These are phyloP conservation scores for Leccinum pallidistipes DNA, from an alignment of 1,284 basidiomycete species.

Conservation along the genomic window DNA sequence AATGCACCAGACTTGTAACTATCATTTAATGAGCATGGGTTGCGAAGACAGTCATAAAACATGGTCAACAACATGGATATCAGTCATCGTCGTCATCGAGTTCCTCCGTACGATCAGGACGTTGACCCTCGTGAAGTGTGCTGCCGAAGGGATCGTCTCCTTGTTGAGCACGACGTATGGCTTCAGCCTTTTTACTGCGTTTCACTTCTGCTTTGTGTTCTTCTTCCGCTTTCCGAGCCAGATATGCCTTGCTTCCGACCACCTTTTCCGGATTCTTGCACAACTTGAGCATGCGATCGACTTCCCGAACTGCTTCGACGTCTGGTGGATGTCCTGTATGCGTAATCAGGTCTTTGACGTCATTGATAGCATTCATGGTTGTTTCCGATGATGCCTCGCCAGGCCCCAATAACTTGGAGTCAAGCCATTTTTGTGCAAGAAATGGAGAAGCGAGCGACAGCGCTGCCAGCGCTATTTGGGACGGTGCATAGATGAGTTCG, in stretches of 20 bases:
- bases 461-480: slow-evolving; percentile 91
- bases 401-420: slow-evolving; percentile 45
- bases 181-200: slow-evolving; percentile 62
- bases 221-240: slow-evolving; percentile 62
- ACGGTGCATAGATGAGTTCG: slow-evolving; percentile 90
- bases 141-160: slow-evolving; percentile 67
- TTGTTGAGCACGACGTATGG: slow-evolving; percentile 49
- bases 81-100: slow-evolving; percentile 55
- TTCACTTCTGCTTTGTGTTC: slow-evolving; percentile 66
- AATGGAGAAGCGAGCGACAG: slow-evolving; percentile 65
- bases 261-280: slow-evolving; percentile 96
- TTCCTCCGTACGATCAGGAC: slow-evolving; percentile 31
- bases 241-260: slow-evolving; percentile 78
- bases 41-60: background rate
- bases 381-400: slow-evolving; percentile 23
- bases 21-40: background rate
- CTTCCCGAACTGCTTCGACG: slow-evolving; percentile 81
- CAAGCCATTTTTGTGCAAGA: slow-evolving; percentile 65
- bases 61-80: background rate
- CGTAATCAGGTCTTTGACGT: slow-evolving; percentile 59
- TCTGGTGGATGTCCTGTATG: slow-evolving; percentile 64
- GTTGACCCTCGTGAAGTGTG: slow-evolving; percentile 40
- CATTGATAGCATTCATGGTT: slow-evolving; percentile 45
- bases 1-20: background rate
- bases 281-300: slow-evolving; percentile 79